A percentile compares a stretch with the other conserved stretches of the same genome.
Conservation (phyloP, 2,329 filamentous ascomycete genomes). For the Fusarium coicis region DNA sequence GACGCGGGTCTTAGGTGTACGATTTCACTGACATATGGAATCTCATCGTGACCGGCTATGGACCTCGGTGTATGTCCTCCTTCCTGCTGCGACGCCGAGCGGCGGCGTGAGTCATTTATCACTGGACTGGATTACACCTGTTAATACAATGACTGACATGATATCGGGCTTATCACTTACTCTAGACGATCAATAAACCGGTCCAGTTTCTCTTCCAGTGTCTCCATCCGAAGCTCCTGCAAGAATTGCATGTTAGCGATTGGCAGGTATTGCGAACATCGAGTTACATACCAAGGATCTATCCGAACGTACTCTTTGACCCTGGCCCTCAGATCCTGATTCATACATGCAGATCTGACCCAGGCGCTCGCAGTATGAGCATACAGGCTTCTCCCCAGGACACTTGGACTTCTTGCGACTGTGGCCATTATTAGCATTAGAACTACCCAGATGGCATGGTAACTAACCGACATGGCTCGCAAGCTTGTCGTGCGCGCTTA, state of each 20-base stretch:
- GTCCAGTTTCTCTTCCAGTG: neutral
- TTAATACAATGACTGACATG: fast-evolving
- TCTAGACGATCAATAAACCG: neutral
- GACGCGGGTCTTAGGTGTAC: neutral
- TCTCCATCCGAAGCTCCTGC: neutral
- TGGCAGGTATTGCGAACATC: fast-evolving
- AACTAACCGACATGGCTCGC: neutral
- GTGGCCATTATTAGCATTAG: fast-evolving
- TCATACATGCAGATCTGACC: neutral
- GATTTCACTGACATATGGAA: fast-evolving
- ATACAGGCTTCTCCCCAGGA: neutral
- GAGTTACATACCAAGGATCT: neutral
- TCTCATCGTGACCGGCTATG: neutral
- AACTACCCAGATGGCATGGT: fast-evolving
- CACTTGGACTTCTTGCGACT: neutral
- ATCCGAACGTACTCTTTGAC: neutral
- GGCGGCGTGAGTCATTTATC: neutral
- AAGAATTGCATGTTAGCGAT: fast-evolving
- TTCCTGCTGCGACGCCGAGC: neutral
- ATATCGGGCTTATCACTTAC: neutral
- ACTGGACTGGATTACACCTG: fast-evolving
- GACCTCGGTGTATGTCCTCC: neutral
- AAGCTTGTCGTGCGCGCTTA: neutral
- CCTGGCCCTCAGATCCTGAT: neutral
- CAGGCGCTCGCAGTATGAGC: neutral